phyloP scores from a whole-genome alignment of 31 red algal species.

The Bonnemaisonia californica region DNA sequence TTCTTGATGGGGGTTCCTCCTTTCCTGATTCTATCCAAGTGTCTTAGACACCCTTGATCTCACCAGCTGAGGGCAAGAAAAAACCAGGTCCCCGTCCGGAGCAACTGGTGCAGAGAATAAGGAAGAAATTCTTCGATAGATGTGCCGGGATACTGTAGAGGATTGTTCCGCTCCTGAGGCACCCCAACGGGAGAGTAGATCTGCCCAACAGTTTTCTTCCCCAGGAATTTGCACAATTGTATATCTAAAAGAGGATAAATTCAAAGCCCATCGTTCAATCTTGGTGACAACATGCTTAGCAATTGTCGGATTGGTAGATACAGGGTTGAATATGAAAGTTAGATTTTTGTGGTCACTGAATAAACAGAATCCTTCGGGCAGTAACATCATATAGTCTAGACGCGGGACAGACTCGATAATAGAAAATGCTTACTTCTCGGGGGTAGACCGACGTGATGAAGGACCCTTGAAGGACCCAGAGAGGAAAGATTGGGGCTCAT shows the following conservation, averaged over 20 bases:
- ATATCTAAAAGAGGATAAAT: neutral
- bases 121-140: neutral
- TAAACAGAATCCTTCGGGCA: constrained; percentile 5
- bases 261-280: neutral
- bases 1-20: neutral
- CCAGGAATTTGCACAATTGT: neutral
- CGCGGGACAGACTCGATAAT: neutral
- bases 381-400: constrained; percentile 5
- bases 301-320: neutral
- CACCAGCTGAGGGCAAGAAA: neutral
- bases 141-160: neutral
- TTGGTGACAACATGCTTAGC: constrained; percentile 1
- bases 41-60: neutral
- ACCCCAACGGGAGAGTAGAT: neutral
- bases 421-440: constrained; percentile 23
- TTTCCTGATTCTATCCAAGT: neutral
- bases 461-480: constrained; percentile 25
- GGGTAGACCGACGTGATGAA: neutral
- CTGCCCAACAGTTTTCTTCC: neutral
- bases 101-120: neutral
- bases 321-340: constrained; percentile 22
- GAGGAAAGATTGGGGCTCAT: constrained; percentile 12
- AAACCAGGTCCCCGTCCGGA: neutral
- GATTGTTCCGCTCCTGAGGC: neutral
- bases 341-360: constrained; percentile 30